phyloP scores from a whole-genome alignment of 495 filamentous ascomycete genomes.

The Chaetomium tenue region DNA sequence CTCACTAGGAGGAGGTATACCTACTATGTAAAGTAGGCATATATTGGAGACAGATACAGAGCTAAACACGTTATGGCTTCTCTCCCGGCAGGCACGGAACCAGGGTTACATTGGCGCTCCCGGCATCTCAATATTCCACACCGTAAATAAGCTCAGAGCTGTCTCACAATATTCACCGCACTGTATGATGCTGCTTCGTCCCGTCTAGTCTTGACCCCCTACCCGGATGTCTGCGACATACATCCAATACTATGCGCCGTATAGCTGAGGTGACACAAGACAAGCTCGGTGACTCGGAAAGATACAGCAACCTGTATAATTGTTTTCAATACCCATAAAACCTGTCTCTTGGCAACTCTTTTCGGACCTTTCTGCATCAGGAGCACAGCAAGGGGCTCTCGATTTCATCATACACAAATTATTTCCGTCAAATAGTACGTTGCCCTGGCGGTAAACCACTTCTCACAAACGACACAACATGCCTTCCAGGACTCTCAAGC shows the following conservation, averaged over 20 bases:
- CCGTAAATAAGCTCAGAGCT: background rate
- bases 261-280: slow-evolving; percentile 6
- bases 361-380: background rate
- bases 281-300: slow-evolving; percentile 12
- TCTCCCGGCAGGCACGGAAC: too few species aligned
- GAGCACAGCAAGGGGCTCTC: too few species aligned
- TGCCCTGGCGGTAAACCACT: background rate
- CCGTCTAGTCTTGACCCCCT: background rate
- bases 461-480: background rate
- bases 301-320: background rate
- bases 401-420: background rate
- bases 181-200: slow-evolving; percentile 4
- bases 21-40: too few species aligned
- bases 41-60: too few species aligned
- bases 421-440: background rate
- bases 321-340: slow-evolving; percentile 4
- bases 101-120: background rate
- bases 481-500: background rate
- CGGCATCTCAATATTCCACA: background rate
- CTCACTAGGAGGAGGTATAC: too few species aligned
- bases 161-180: background rate
- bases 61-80: too few species aligned
- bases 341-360: background rate
- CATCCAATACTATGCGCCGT: slow-evolving; percentile 10
- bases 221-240: slow-evolving; percentile 11